A percentile compares a stretch with the other conserved stretches of the same genome.
phyloP scores from a whole-genome alignment of 495 filamentous ascomycete genomes.

The Hyphodiscus hymeniophilus region DNA sequence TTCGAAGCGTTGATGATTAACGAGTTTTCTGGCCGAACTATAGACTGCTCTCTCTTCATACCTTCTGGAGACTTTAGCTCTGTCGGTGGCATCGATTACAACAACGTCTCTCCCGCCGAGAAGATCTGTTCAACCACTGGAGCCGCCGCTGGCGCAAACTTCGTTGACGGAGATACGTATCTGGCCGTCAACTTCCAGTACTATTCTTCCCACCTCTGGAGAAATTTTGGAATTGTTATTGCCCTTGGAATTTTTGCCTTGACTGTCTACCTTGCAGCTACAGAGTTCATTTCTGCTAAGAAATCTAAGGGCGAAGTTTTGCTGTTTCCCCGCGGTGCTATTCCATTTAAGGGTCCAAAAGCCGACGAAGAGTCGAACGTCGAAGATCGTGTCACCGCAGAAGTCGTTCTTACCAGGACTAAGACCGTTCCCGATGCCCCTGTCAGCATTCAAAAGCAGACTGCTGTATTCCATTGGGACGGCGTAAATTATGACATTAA shows the following conservation, averaged over 20 bases:
- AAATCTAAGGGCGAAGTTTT: conserved; percentile 91
- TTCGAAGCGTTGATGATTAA: conserved; percentile 90
- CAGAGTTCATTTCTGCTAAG: conserved; percentile 68
- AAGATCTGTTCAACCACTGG: conserved; percentile 19
- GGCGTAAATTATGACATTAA: conserved; percentile 84
- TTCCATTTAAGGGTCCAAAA: conserved; percentile 31
- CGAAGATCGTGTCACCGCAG: conserved; percentile 13
- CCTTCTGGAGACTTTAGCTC: conserved; percentile 28
- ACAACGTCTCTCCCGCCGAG: conserved; percentile 7
- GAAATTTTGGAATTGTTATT: conserved; percentile 69
- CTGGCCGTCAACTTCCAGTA: conserved; percentile 54
- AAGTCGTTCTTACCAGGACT: conserved; percentile 13
- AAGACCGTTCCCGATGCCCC: conserved; percentile 33
- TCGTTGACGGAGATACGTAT: conserved; percentile 59
- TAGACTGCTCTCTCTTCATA: conserved; percentile 53
- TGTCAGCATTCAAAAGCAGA: conserved; percentile 53
- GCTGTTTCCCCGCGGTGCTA: conserved; percentile 72
- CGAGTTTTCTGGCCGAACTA: conserved; percentile 65
- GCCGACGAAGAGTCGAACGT: conserved; percentile 6
- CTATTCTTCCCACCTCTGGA: conserved; percentile 55
- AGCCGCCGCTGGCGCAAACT: conserved; percentile 24
- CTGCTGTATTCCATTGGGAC: conserved; percentile 73
- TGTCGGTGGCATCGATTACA: conserved; percentile 5
- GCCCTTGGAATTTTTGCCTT: conserved; percentile 62
- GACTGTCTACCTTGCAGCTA: conserved; percentile 55